Conservation (phyloP, 2,329 filamentous ascomycete species). For the Pleurostoma richardsiae region DNA sequence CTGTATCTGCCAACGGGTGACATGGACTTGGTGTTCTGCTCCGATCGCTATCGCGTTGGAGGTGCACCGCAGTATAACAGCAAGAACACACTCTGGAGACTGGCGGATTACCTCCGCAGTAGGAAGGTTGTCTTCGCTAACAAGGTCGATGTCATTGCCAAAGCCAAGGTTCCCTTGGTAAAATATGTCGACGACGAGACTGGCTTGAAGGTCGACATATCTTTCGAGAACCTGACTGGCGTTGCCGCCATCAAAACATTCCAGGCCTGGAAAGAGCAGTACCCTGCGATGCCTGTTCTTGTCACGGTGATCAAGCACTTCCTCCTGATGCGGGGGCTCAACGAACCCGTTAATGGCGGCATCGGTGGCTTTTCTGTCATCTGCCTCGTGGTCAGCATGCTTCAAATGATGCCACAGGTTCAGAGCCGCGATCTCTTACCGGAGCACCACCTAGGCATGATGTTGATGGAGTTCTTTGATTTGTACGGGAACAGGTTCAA, state of each 20-base stretch:
- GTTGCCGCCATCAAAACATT: constrained; percentile 78
- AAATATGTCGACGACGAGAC: constrained; percentile 82
- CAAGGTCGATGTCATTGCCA: constrained; percentile 62
- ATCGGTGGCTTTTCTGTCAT: constrained; percentile 93
- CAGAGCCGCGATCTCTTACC: constrained; percentile 55
- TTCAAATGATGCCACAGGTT: constrained; percentile 72
- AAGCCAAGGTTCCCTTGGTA: constrained; percentile 83
- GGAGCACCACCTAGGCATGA: constrained; percentile 68
- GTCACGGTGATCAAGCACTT: constrained; percentile 92
- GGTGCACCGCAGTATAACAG: constrained; percentile 43
- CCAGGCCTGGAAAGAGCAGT: constrained; percentile 69
- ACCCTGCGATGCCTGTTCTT: constrained; percentile 79
- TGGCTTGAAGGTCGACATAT: constrained; percentile 82
- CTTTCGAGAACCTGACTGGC: constrained; percentile 87
- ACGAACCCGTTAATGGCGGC: constrained; percentile 87
- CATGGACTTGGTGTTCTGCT: constrained; percentile 86
- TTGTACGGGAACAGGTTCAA: constrained; percentile 84
- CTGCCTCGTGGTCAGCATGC: constrained; percentile 84
- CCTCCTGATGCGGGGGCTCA: constrained; percentile 79
- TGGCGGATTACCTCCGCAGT: constrained; percentile 54
- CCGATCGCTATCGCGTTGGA: constrained; percentile 48
- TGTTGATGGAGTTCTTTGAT: constrained; percentile 83
- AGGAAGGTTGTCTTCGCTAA: constrained; percentile 51
- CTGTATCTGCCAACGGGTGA: constrained; percentile 70
- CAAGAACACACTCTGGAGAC: constrained; percentile 55